phyloP scores from a whole-genome alignment of 805 yeast species.

The Schwanniomyces polymorphus region DNA sequence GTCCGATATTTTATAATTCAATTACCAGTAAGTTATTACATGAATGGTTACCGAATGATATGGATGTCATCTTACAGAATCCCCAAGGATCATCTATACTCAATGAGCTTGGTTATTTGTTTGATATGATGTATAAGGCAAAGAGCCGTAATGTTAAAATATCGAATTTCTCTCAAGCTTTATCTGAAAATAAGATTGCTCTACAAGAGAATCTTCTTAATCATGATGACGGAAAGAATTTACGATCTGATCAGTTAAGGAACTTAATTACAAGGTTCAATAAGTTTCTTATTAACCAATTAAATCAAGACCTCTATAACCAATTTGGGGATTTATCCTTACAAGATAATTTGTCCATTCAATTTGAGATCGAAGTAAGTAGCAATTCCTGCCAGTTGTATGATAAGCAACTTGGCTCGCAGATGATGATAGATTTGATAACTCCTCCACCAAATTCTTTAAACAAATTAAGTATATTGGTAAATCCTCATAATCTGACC shows the following conservation, averaged over 20 bases:
- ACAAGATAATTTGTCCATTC: constrained; percentile 40
- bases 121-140: constrained; percentile 88
- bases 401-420: constrained; percentile 32
- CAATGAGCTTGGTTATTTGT: constrained; percentile 83
- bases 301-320: constrained; percentile 49
- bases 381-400: constrained; percentile 40
- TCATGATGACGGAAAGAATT: constrained; percentile 44
- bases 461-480: constrained; percentile 18
- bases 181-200: constrained; percentile 46
- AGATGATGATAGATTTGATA: constrained; percentile 45
- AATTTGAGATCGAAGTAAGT: constrained; percentile 40
- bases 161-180: constrained; percentile 62
- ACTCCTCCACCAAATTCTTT: constrained; percentile 32
- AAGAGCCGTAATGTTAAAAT: constrained; percentile 78
- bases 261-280: constrained; percentile 53
- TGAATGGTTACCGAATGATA: constrained; percentile 45
- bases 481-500: constrained; percentile 5
- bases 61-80: constrained; percentile 28
- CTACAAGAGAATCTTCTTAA: constrained; percentile 52
- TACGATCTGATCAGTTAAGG: constrained; percentile 46
- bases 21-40: constrained; percentile 54
- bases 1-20: constrained; percentile 69
- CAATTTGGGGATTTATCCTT: constrained; percentile 26
- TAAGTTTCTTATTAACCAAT: constrained; percentile 53
- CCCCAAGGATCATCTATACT: constrained; percentile 54